Evolutionary conservation across 164 flowering plant genomes (phyloP).

Genomic region (Stephania yunnanensis): DNA sequence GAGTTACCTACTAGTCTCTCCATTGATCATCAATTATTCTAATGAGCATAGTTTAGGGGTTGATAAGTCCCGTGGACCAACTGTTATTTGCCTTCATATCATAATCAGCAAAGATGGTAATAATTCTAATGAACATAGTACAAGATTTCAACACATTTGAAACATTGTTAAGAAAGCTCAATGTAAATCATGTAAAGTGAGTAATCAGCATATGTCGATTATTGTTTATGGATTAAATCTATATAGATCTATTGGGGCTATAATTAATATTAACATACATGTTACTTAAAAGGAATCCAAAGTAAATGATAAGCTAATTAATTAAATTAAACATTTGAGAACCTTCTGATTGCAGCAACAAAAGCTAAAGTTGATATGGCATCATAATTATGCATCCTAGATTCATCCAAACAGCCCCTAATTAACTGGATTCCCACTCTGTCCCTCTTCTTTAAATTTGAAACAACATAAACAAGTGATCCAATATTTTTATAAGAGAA

Average conservation of each 20-base stretch:
- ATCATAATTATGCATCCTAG: not conserved
- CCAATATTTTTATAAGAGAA: not conserved
- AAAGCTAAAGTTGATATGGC: not conserved
- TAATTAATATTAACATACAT: not conserved
- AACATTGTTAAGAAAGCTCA: too few relatives aligned
- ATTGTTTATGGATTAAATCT: not conserved
- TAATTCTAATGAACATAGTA: too few relatives aligned
- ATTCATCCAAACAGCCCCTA: not conserved
- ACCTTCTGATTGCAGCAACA: not conserved
- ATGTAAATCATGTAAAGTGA: not conserved
- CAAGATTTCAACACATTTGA: too few relatives aligned
- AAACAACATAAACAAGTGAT: not conserved
- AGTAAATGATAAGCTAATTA: too few relatives aligned
- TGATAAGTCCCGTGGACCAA: too few relatives aligned
- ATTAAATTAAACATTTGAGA: not conserved
- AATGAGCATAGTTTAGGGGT: too few relatives aligned
- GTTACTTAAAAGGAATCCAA: not conserved
- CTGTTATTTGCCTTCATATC: too few relatives aligned
- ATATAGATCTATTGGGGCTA: not conserved
- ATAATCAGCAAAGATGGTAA: too few relatives aligned
- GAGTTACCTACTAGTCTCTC: too few relatives aligned
- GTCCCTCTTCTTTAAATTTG: not conserved
- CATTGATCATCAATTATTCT: too few relatives aligned
- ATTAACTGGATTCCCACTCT: not conserved
- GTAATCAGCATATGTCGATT: not conserved